Evolutionary conservation across 2,329 filamentous ascomycete species (phyloP).

Genomic region (Nothophaeocryptopus gaeumannii): DNA sequence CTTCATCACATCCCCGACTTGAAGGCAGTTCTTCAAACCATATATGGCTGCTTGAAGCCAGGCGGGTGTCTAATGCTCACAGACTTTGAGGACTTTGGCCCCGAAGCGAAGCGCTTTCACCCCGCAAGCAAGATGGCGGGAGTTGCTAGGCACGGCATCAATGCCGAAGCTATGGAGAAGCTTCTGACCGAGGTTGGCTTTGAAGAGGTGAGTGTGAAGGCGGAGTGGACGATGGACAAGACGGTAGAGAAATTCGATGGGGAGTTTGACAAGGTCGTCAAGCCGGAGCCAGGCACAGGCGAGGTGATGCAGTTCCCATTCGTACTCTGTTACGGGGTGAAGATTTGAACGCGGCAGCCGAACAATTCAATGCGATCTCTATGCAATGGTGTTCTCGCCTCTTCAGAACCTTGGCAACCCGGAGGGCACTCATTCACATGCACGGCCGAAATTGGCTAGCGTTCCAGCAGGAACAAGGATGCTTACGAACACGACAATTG

Average conservation of each 20-base stretch:
- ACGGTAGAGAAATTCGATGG: constrained; percentile 31
- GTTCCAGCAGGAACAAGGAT: no score
- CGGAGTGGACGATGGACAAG: constrained; percentile 28
- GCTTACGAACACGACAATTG: no score
- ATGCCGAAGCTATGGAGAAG: constrained; percentile 20
- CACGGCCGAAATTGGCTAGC: no score
- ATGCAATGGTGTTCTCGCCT: no score
- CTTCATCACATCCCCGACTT: constrained; percentile 28
- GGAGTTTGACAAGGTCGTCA: constrained; percentile 22
- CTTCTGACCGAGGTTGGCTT: constrained; percentile 24
- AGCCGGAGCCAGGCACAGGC: constrained; percentile 11
- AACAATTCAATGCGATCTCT: no score
- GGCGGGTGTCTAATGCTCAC: constrained; percentile 27
- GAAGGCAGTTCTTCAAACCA: constrained; percentile 22
- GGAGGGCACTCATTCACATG: no score
- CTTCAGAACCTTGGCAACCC: no score
- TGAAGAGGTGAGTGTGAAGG: constrained; percentile 20
- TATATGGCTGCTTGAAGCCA: constrained; percentile 24
- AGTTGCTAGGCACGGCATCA: constrained; percentile 27
- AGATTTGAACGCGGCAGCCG: background rate
- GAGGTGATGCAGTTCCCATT: constrained; percentile 28
- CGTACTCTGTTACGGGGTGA: constrained; percentile 26
- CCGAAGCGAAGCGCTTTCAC: constrained; percentile 27
- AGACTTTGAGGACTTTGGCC: constrained; percentile 29
- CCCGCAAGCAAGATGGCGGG: constrained; percentile 26